Conservation (phyloP, 306 rosid genomes). For the Begonia masoniana region DNA sequence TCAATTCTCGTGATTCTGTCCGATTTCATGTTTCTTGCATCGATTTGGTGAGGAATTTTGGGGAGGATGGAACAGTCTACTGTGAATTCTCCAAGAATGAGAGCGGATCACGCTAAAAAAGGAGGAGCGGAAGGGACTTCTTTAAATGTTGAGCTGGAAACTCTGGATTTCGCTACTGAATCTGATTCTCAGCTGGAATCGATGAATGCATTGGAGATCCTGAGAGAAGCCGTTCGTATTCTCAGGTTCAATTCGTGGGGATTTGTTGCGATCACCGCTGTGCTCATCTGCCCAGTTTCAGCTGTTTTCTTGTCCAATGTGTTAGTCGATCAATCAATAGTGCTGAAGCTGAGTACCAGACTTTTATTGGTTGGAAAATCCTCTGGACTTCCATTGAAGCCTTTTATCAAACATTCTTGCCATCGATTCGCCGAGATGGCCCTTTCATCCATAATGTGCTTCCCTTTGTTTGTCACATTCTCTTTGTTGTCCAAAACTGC, state of each 20-base stretch:
- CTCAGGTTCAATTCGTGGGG: conserved; percentile 70
- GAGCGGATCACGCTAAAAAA: conserved; percentile 35
- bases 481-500: conserved; percentile 68
- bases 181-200: conserved; percentile 25
- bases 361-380: conserved; percentile 62
- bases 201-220: conserved; percentile 84
- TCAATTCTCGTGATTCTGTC: conserved; percentile 6
- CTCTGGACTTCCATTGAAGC: conserved; percentile 77
- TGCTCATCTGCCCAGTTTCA: conserved; percentile 75
- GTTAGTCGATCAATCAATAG: conserved; percentile 49
- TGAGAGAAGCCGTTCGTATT: conserved; percentile 72
- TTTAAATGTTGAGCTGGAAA: conserved; percentile 25
- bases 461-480: conserved; percentile 59
- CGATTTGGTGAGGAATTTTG: conserved; percentile 8
- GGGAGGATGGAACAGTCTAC: conserved; percentile 40
- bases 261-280: conserved; percentile 44
- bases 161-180: conserved; percentile 17
- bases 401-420: conserved; percentile 70
- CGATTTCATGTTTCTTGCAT: conserved; percentile 13
- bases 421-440: conserved; percentile 56
- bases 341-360: conserved; percentile 48
- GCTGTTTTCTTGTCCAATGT: conserved; percentile 62
- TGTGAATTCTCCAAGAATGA: conserved; percentile 40
- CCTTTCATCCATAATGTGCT: conserved; percentile 43
- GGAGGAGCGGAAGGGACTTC: conserved; percentile 43